Evolutionary conservation across 2,329 filamentous ascomycete genomes (phyloP), one percentile per base, ranked within the genome.

Genomic region (Allantophomopsis lycopodina): DNA sequence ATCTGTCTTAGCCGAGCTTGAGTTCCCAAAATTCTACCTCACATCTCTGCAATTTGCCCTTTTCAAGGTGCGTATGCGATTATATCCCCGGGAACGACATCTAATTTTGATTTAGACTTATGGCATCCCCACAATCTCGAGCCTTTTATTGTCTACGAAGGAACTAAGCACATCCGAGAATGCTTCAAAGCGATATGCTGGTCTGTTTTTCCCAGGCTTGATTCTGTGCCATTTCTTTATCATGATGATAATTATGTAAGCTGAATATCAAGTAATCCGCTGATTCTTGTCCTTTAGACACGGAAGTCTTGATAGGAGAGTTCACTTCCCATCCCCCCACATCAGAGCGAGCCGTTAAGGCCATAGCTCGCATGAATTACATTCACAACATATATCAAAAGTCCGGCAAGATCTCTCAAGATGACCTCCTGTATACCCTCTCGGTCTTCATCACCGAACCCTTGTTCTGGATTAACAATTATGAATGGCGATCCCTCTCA

Each of bases 401-500:
- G 36, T 60, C 68, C 0, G 71, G 72, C 32, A 70, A 70, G 48
- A 82, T 83, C 46, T 61, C 61, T 5, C 69, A 80, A 36, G 62
- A 68, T 12, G 78, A 82, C 45, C 66, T 81, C 62, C 61, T 83
- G 1, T 81, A 79, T 54, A 82, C 77, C 0, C 62, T 83, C 0
- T 62, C 66, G 11, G 64, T 84, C 0, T 84, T 84, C 52, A 68
- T 81, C 14, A 61, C 69, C 1, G 76, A 86, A 52, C 79, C 82
- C 0, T 56, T 71, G 21, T 63, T 68, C 12, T 86, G 80, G 64
- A 68, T 82, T 23, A 55, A 65, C 5, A 60, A 60, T 5, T 83
- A 76, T 49, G 84, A 89, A 53, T 89, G 83, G 82, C 71, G 83
- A 2, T 32, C 60, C 4, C 55, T 84, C 16, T 79, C 69, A 13